Evolutionary conservation across 148 eudicot genomes (phyloP).

Genomic region (Rhododendron kiyosumense): DNA sequence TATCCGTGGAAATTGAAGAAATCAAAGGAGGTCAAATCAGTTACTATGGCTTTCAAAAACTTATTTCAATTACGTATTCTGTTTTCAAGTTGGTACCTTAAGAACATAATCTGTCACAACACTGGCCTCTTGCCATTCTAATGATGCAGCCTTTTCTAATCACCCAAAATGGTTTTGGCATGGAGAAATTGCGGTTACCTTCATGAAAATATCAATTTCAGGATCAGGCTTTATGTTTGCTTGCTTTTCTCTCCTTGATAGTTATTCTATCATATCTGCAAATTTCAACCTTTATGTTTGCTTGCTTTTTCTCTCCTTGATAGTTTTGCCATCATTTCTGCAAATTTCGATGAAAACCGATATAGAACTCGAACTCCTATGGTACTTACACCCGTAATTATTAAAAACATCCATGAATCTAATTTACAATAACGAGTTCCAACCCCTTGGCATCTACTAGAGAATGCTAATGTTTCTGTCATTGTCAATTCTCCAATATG

Average conservation of each 20-base stretch:
- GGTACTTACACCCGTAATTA: neutral
- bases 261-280: neutral
- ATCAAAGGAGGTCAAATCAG: neutral
- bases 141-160: conserved; percentile 52
- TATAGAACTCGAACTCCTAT: neutral
- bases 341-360: too few relatives aligned
- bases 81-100: conserved; percentile 39
- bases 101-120: conserved; percentile 73
- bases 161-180: neutral
- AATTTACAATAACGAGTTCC: neutral
- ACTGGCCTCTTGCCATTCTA: conserved; percentile 47
- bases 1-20: conserved; percentile 34
- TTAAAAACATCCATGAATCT: too few relatives aligned
- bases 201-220: conserved; percentile 57
- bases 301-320: too few relatives aligned
- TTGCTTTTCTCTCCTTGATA: conserved; percentile 22
- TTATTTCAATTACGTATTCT: too few relatives aligned
- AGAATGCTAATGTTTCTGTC: conserved; percentile 58
- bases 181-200: conserved; percentile 21
- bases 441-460: conserved; percentile 65
- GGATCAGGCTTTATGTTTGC: conserved; percentile 59
- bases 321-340: too few relatives aligned
- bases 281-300: too few relatives aligned
- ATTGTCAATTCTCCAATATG: conserved; percentile 63
- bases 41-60: neutral